Percentiles rank a stretch among this genome's conserved stretches.
These are phyloP conservation scores for Starmerella sp. DNA, from an alignment of 805 yeast species.

Conservation along the genomic window DNA sequence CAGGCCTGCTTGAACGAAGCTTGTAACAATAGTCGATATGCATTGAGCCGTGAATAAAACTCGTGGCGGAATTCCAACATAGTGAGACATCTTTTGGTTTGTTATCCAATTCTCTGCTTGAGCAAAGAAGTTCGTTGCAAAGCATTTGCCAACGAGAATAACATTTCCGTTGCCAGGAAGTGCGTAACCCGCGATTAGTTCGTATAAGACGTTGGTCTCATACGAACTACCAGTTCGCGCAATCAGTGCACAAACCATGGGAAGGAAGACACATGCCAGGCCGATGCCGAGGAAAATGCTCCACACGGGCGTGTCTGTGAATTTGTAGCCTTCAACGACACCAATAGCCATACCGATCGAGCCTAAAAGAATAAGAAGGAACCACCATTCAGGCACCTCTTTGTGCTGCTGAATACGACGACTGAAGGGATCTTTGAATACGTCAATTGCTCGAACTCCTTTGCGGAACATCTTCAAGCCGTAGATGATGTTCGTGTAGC, in stretches of 20 bases:
- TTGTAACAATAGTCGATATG: slow-evolving; percentile 24
- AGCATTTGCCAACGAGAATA: slow-evolving; percentile 40
- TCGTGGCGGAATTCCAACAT: slow-evolving; percentile 47
- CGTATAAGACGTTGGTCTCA: slow-evolving; percentile 38
- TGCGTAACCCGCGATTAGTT: slow-evolving; percentile 47
- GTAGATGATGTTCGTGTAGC: neutral
- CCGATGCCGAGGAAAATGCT: slow-evolving; percentile 43
- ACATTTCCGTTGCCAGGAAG: slow-evolving; percentile 46
- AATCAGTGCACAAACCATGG: neutral
- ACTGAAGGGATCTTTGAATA: slow-evolving; percentile 44
- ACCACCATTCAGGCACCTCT: slow-evolving; percentile 56
- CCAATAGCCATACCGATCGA: slow-evolving; percentile 39
- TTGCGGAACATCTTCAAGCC: slow-evolving; percentile 21
- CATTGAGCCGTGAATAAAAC: slow-evolving; percentile 42
- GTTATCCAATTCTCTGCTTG: slow-evolving; percentile 52
- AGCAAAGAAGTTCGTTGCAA: slow-evolving; percentile 48
- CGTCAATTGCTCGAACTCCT: neutral
- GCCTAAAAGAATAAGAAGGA: slow-evolving; percentile 32
- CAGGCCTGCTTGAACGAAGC: slow-evolving; percentile 26
- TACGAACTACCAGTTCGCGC: neutral
- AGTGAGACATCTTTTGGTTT: slow-evolving; percentile 45
- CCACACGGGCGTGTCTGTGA: slow-evolving; percentile 48
- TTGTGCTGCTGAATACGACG: slow-evolving; percentile 44
- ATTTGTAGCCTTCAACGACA: slow-evolving; percentile 30
- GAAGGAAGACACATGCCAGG: slow-evolving; percentile 38